Conservation (phyloP, 352 stramenopile species). For the Phytophthora vignae region DNA sequence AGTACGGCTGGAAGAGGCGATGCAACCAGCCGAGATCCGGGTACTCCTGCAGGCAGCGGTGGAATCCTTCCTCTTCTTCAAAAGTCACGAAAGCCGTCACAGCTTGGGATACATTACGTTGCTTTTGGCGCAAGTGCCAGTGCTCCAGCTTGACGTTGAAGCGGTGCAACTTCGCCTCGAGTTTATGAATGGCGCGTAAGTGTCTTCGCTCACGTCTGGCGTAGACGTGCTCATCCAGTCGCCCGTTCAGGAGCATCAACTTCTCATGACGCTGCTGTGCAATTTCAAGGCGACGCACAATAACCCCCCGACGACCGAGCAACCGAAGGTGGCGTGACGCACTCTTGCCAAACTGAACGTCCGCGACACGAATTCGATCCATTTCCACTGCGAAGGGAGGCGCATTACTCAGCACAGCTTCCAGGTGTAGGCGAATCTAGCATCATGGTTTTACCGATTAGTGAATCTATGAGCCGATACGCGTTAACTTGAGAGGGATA, state of each 20-base stretch:
- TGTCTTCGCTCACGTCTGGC: conserved; percentile 51
- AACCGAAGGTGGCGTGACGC: conserved; percentile 65
- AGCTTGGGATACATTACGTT: conserved; percentile 49
- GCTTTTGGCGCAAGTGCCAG: conserved; percentile 49
- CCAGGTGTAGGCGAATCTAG: conserved; percentile 72
- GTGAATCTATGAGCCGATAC: background rate
- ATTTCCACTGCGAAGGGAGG: conserved; percentile 63
- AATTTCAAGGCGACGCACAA: conserved; percentile 74
- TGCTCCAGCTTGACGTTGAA: conserved; percentile 59
- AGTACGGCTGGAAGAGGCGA: conserved; percentile 70
- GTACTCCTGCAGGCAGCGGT: conserved; percentile 83
- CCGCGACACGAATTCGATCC: conserved; percentile 69
- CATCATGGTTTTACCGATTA: background rate
- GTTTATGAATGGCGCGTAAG: conserved; percentile 48
- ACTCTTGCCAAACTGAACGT: conserved; percentile 85
- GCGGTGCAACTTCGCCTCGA: conserved; percentile 54
- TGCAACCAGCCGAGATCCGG: conserved; percentile 77
- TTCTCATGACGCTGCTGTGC: conserved; percentile 75
- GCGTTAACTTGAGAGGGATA: background rate
- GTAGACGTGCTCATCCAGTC: conserved; percentile 51
- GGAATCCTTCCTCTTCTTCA: conserved; percentile 82
- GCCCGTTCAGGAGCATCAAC: conserved; percentile 59
- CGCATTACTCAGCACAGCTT: conserved; percentile 61
- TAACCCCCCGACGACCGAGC: conserved; percentile 60
- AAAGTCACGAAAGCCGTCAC: conserved; percentile 89